Percentiles rank a stretch among this genome's conserved stretches.
phyloP scores from a whole-genome alignment of 768 basidiomycete genomes.

The Termitomyces heimii region DNA sequence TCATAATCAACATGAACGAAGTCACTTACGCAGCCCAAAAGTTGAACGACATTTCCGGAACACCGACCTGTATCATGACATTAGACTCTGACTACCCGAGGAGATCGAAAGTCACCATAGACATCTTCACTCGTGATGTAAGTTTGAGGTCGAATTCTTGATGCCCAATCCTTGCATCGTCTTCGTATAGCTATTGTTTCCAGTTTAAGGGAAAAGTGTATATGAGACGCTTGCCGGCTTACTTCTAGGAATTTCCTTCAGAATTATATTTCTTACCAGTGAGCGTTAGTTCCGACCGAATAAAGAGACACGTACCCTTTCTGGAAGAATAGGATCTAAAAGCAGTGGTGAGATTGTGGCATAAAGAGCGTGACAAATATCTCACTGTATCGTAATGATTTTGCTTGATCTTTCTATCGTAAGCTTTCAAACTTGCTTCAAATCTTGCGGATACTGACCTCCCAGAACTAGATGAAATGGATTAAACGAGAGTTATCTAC shows the following conservation, averaged over 20 bases:
- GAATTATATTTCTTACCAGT: not conserved
- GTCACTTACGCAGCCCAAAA: constrained; percentile 80
- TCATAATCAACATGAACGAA: not conserved
- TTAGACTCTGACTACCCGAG: not conserved
- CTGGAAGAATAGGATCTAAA: constrained; percentile 89
- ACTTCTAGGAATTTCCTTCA: constrained; percentile 78
- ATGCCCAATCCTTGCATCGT: constrained; percentile 91
- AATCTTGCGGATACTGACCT: constrained; percentile 36
- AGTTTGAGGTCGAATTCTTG: constrained; percentile 93
- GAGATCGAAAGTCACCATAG: constrained; percentile 60
- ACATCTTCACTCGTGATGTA: constrained; percentile 94
- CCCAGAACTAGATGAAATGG: constrained; percentile 54
- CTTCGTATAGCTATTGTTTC: constrained; percentile 72
- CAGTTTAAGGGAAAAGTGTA: not conserved
- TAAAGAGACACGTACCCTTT: constrained; percentile 62
- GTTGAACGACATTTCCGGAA: constrained; percentile 91
- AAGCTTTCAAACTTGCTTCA: not conserved
- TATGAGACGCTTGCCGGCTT: constrained; percentile 3
- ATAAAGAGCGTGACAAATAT: constrained; percentile 3
- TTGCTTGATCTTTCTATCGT: constrained; percentile 73
- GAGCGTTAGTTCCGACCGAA: not conserved
- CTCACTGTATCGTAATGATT: constrained; percentile 91
- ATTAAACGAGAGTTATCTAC: not conserved
- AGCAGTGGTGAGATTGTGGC: constrained; percentile 11
- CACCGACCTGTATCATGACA: constrained; percentile 62